phyloP scores from a whole-genome alignment of 768 basidiomycete genomes.

The Amanita inopinata region DNA sequence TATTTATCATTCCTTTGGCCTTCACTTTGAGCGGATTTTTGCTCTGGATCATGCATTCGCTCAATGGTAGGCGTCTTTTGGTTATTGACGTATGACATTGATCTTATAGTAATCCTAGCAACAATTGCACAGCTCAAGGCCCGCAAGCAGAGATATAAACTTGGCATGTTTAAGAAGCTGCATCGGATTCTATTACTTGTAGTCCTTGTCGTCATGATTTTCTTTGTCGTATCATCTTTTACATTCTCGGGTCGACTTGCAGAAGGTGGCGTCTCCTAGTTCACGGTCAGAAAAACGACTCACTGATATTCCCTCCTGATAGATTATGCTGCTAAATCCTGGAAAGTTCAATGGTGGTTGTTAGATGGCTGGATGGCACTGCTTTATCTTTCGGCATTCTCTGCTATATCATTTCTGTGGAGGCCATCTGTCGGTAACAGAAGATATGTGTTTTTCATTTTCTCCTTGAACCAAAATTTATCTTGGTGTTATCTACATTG shows the following conservation, averaged over 20 bases:
- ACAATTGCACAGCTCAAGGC: slow-evolving; percentile 82
- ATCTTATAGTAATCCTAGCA: slow-evolving; percentile 31
- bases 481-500: slow-evolving; percentile 43
- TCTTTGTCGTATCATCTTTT: slow-evolving; percentile 89
- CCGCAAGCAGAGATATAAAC: slow-evolving; percentile 80
- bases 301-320: slow-evolving; percentile 1
- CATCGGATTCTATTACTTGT: slow-evolving; percentile 79
- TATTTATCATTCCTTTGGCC: slow-evolving; percentile 91
- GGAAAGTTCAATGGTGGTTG: slow-evolving; percentile 91
- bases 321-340: slow-evolving; percentile 91
- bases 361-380: slow-evolving; percentile 91
- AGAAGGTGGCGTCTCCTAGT: slow-evolving; percentile 50
- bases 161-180: slow-evolving; percentile 81
- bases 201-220: slow-evolving; percentile 72
- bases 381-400: slow-evolving; percentile 78
- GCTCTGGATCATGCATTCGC: slow-evolving; percentile 88
- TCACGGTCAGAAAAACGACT: slow-evolving; percentile 1
- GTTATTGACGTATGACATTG: background rate
- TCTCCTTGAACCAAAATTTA: slow-evolving; percentile 15
- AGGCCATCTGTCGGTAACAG: slow-evolving; percentile 84
- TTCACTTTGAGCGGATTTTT: slow-evolving; percentile 95
- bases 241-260: slow-evolving; percentile 86
- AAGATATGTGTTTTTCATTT: slow-evolving; percentile 45
- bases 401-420: slow-evolving; percentile 83
- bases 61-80: slow-evolving; percentile 63